Evolutionary conservation across 2,329 filamentous ascomycete species (phyloP), one percentile per base, ranked within the genome.

Genomic region (Fusarium keratoplasticum): DNA sequence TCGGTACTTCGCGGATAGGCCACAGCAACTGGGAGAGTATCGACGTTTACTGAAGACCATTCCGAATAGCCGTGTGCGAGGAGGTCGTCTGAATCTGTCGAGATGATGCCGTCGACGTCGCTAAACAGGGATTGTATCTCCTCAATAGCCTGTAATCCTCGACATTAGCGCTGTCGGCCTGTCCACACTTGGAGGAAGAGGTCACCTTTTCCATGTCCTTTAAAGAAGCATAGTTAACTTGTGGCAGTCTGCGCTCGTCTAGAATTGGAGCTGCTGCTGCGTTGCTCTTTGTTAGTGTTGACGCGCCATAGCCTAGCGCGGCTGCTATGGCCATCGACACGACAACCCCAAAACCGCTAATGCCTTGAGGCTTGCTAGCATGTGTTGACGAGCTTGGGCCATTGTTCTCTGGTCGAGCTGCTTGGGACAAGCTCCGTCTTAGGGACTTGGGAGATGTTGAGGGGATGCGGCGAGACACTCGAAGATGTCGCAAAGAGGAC

Each of bases 21-120:
- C 10, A 94, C 86, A 1, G 91, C 91, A 6, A 92, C 87, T 0
- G 92, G 44, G 5, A 92, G 84, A 22, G 86, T 86, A 33, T 90
- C 86, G 27, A 89, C 89, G 77, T 94, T 94, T 75, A 91, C 88
- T 1, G 90, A 89, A 0, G 90, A 93, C 91, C 91, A 93, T 78
- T 93, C 92, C 0, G 91, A 93, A 80, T 89, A 91, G 13, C 92
- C 91, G 77, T 94, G 92, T 54, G 85, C 82, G 20, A 89, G 87
- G 3, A 94, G 82, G 54, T 91, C 90, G 42, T 92, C 44, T 18
- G 44, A 50, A 29, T 50, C 44, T 11, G 38, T 20, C 5, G 38
- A 42, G 10, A 42, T 20, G 38, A 42, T 42, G n/a, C 38, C 38
- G 6, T 42, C 38, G 5, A 20, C n/a, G 38, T 20, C n/a, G n/a